Evolutionary conservation across 2,329 filamentous ascomycete species (phyloP).

Genomic region (Cordyceps militaris): DNA sequence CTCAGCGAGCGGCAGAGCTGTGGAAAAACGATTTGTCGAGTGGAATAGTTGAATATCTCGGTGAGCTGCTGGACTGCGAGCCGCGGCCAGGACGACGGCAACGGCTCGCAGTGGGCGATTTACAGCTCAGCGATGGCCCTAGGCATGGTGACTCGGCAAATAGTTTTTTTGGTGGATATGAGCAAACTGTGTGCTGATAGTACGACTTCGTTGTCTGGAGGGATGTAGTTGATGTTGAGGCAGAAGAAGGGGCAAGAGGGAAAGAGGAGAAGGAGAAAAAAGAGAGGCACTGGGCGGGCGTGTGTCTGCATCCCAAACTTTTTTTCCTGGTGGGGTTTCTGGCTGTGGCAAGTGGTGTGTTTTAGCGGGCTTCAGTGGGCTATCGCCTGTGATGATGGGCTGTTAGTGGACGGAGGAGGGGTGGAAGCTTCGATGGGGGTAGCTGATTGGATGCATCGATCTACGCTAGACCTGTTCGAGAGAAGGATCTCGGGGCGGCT

Average conservation of each 20-base stretch:
- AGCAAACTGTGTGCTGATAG: constrained; percentile 5
- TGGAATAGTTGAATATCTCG: constrained; percentile 56
- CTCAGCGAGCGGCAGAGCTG: constrained; percentile 39
- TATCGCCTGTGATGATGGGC: neutral
- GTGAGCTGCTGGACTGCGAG: constrained; percentile 82
- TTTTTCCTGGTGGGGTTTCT: constrained; percentile 2
- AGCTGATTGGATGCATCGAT: neutral
- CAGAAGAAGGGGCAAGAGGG: neutral
- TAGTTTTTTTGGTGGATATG: constrained; percentile 37
- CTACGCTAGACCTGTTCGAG: neutral
- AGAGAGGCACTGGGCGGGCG: constrained; percentile 1
- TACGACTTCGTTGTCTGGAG: constrained; percentile 14
- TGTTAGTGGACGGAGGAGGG: neutral
- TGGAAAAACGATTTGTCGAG: constrained; percentile 53
- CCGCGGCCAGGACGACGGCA: constrained; percentile 39
- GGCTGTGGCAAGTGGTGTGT: neutral
- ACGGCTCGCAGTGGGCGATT: constrained; percentile 71
- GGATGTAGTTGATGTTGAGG: constrained; percentile 10
- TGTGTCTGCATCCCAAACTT: constrained; percentile 9
- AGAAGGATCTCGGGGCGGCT: neutral
- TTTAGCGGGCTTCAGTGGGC: neutral
- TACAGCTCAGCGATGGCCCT: constrained; percentile 85
- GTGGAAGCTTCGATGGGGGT: neutral
- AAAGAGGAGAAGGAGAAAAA: constrained; percentile 9
- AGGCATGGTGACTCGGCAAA: constrained; percentile 67